phyloP scores from a whole-genome alignment of 108 stramenopile genomes.

The Cyclotella choctawhatcheeana region DNA sequence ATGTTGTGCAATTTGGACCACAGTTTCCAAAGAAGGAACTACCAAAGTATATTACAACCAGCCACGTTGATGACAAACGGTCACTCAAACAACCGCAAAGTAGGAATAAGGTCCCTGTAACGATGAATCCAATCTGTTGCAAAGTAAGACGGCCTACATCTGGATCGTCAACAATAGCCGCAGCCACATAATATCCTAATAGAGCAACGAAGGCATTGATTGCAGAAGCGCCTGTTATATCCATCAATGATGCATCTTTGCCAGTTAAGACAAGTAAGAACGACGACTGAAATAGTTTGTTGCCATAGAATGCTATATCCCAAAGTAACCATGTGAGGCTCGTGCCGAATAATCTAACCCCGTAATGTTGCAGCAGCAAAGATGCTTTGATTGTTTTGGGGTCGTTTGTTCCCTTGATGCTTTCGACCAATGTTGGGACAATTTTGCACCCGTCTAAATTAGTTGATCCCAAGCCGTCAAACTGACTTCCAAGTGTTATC shows the following conservation, averaged over 20 bases:
- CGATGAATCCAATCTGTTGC: conserved; percentile 66
- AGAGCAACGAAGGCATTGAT: conserved; percentile 78
- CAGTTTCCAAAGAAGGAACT: conserved; percentile 78
- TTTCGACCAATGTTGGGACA: conserved; percentile 20
- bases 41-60: conserved; percentile 64
- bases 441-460: conserved; percentile 36
- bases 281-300: conserved; percentile 75
- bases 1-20: conserved; percentile 81
- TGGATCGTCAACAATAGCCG: conserved; percentile 65
- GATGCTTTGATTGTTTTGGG: conserved; percentile 7
- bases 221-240: conserved; percentile 58
- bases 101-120: conserved; percentile 72
- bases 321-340: conserved; percentile 70
- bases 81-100: conserved; percentile 58
- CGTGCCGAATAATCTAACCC: conserved; percentile 69
- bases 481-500: conserved; percentile 27
- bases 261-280: conserved; percentile 70
- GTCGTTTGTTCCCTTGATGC: neutral
- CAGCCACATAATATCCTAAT: conserved; percentile 76
- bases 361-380: conserved; percentile 60
- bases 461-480: conserved; percentile 32
- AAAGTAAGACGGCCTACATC: conserved; percentile 58
- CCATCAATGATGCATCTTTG: conserved; percentile 48
- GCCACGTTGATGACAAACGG: conserved; percentile 43
- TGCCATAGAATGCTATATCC: conserved; percentile 86